phyloP scores from a whole-genome alignment of 2,329 filamentous ascomycete genomes.

The Diaporthe australafricana region DNA sequence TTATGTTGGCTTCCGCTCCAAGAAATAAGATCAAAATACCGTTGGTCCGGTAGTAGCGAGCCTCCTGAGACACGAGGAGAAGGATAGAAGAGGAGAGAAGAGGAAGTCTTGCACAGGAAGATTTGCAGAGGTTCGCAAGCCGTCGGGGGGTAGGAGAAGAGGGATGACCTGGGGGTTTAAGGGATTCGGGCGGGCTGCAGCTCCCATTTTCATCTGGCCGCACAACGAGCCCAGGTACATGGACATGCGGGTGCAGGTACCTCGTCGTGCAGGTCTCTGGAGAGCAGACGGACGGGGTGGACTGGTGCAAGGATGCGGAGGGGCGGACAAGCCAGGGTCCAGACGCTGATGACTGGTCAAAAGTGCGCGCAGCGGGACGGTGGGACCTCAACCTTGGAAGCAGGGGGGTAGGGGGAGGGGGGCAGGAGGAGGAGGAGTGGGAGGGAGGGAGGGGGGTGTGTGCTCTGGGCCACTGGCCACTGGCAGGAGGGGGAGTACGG shows the following conservation, averaged over 20 bases:
- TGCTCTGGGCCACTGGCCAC: slow-evolving; percentile 10
- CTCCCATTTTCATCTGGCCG: slow-evolving; percentile 34
- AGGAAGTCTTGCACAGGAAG: slow-evolving; percentile 55
- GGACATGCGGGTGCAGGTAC: slow-evolving; percentile 35
- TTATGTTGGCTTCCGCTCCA: slow-evolving; percentile 40
- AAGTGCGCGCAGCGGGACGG: slow-evolving; percentile 31
- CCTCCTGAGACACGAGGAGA: slow-evolving; percentile 47
- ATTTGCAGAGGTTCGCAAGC: slow-evolving; percentile 47
- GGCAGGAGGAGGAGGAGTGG: neutral
- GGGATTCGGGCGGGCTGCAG: slow-evolving; percentile 45
- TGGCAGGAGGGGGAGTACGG: neutral
- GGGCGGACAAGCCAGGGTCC: slow-evolving; percentile 38
- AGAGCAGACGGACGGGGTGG: slow-evolving; percentile 29
- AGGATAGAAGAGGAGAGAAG: slow-evolving; percentile 49
- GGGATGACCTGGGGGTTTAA: slow-evolving; percentile 53
- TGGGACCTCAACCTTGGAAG: slow-evolving; percentile 35
- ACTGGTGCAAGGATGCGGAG: slow-evolving; percentile 34
- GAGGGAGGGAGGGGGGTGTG: slow-evolving; percentile 7
- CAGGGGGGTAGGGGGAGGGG: slow-evolving; percentile 29
- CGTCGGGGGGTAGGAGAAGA: slow-evolving; percentile 47
- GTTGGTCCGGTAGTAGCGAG: slow-evolving; percentile 44
- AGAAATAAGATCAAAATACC: slow-evolving; percentile 43
- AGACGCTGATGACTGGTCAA: slow-evolving; percentile 34
- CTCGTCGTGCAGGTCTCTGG: slow-evolving; percentile 26
- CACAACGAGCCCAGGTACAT: slow-evolving; percentile 34